These are phyloP conservation scores for Fusarium sp. DNA, from an alignment of 2,329 filamentous ascomycete genomes.

Conservation along the genomic window DNA sequence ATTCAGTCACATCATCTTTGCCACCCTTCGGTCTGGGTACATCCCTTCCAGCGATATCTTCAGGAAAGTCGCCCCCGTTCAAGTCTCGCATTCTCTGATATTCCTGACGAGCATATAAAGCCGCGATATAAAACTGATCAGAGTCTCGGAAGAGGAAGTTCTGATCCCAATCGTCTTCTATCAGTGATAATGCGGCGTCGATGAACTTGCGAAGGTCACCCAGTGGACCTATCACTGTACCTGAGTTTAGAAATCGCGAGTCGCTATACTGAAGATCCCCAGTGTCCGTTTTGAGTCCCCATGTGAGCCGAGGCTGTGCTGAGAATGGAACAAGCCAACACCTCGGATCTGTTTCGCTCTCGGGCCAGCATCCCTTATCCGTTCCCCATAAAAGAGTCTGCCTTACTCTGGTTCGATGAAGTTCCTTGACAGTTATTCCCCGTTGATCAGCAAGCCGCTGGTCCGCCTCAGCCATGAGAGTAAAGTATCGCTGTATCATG, in stretches of 20 bases:
- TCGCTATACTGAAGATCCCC: conserved; percentile 15
- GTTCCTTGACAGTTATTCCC: conserved; percentile 28
- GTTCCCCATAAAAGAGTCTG: conserved; percentile 40
- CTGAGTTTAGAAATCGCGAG: conserved; percentile 36
- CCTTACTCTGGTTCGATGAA: conserved; percentile 16
- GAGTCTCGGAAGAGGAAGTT: conserved; percentile 19
- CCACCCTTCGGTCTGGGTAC: conserved; percentile 18
- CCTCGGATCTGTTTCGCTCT: conserved; percentile 11
- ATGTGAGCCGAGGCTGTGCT: conserved; percentile 22
- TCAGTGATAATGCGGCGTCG: conserved; percentile 18
- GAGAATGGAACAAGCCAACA: conserved; percentile 37
- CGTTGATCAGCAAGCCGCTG: conserved; percentile 32
- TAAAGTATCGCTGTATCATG: conserved; percentile 39
- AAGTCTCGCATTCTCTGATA: conserved; percentile 30
- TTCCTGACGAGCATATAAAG: conserved; percentile 37
- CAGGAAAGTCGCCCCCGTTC: conserved; percentile 16
- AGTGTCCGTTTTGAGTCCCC: conserved; percentile 25
- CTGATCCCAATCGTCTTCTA: conserved; percentile 14
- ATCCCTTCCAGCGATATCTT: conserved; percentile 13
- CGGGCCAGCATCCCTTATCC: conserved; percentile 33
- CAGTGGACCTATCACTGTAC: conserved; percentile 36
- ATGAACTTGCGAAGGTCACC: conserved; percentile 34
- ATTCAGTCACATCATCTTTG: conserved; percentile 25
- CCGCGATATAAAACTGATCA: conserved; percentile 37
- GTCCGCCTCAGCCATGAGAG: conserved; percentile 14